Evolutionary conservation across 768 basidiomycete genomes (phyloP).

Genomic region (Cystobasidium tubakii): DNA sequence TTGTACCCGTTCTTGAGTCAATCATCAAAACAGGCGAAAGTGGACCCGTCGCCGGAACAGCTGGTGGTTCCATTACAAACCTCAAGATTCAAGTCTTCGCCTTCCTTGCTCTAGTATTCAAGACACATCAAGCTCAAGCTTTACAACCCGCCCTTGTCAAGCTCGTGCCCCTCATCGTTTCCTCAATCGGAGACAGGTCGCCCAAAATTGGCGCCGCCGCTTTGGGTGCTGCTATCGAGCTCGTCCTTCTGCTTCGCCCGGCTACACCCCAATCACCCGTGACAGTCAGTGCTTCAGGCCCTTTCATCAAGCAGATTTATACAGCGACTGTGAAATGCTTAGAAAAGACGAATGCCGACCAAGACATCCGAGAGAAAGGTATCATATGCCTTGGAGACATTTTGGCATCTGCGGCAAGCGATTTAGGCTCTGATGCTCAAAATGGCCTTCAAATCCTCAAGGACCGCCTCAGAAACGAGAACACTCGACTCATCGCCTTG

Average conservation of each 20-base stretch:
- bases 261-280: conserved; percentile 50
- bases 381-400: conserved; percentile 78
- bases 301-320: conserved; percentile 62
- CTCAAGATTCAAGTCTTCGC: conserved; percentile 76
- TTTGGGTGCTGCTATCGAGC: conserved; percentile 76
- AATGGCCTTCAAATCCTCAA: conserved; percentile 41
- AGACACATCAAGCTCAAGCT: conserved; percentile 60
- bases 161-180: conserved; percentile 69
- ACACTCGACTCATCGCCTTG: conserved; percentile 54
- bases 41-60: conserved; percentile 43
- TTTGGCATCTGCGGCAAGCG: conserved; percentile 76
- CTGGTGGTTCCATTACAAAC: conserved; percentile 64
- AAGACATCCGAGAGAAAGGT: conserved; percentile 75
- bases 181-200: conserved; percentile 70
- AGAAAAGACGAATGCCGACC: conserved; percentile 75
- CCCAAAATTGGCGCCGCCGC: conserved; percentile 82
- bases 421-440: conserved; percentile 32
- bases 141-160: conserved; percentile 61
- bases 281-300: conserved; percentile 42
- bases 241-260: conserved; percentile 70
- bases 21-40: conserved; percentile 44
- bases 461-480: conserved; percentile 48
- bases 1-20: conserved; percentile 54
- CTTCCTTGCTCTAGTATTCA: conserved; percentile 79
- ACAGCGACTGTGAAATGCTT: conserved; percentile 66